phyloP scores from a whole-genome alignment of 2,329 filamentous ascomycete species.

The Dendryphion nanum region DNA sequence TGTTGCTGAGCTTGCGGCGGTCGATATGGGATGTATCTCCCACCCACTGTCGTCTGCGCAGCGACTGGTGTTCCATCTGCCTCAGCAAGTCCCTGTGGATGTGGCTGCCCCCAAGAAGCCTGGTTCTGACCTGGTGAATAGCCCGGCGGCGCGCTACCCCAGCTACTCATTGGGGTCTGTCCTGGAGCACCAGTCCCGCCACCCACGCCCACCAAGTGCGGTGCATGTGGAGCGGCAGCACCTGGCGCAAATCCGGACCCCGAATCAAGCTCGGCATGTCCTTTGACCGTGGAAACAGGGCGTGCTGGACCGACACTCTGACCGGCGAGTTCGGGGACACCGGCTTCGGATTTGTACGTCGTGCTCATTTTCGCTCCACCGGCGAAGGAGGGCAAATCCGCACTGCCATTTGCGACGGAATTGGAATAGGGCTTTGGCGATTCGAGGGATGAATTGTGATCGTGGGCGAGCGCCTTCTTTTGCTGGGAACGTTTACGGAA shows the following conservation, averaged over 20 bases:
- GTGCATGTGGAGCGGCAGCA: constrained; percentile 18
- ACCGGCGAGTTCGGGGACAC: constrained; percentile 27
- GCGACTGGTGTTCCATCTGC: constrained; percentile 10
- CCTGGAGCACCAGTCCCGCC: constrained; percentile 7
- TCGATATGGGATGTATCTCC: constrained; percentile 24
- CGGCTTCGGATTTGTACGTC: constrained; percentile 10
- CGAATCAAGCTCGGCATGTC: constrained; percentile 29
- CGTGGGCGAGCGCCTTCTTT: constrained; percentile 16
- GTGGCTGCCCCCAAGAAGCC: constrained; percentile 6
- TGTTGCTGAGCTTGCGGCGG: constrained; percentile 13
- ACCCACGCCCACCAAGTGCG: constrained; percentile 30
- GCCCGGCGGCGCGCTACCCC: constrained; percentile 28
- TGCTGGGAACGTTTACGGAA: constrained; percentile 29
- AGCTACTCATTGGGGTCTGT: constrained; percentile 10
- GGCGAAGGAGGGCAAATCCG: constrained; percentile 14
- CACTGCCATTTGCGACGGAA: constrained; percentile 13
- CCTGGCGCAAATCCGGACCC: constrained; percentile 26
- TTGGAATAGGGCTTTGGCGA: constrained; percentile 7
- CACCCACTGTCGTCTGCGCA: constrained; percentile 6
- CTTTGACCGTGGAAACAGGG: constrained; percentile 24
- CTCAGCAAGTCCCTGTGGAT: constrained; percentile 3
- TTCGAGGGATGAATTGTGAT: constrained; percentile 10
- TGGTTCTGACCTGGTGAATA: constrained; percentile 25
- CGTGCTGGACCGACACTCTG: constrained; percentile 27
- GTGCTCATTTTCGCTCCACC: constrained; percentile 19